Evolutionary conservation across 2,329 filamentous ascomycete genomes (phyloP).

Genomic region (Clarireedia hainanense): DNA sequence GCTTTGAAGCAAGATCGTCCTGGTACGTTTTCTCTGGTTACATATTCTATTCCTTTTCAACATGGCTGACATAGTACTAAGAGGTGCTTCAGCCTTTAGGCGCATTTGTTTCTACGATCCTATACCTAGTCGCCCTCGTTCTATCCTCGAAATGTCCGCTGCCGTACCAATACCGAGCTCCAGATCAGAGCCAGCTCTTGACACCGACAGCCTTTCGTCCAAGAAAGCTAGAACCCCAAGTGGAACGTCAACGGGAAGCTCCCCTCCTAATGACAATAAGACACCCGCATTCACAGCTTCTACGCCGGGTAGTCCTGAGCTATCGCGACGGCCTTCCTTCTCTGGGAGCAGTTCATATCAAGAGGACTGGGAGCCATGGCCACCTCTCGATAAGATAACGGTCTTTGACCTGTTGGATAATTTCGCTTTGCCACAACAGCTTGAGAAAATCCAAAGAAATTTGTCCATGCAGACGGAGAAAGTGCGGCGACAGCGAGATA

Average conservation of each 20-base stretch:
- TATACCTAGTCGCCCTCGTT: conserved; percentile 31
- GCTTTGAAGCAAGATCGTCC: background rate
- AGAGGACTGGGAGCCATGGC: conserved; percentile 79
- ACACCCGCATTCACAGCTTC: conserved; percentile 43
- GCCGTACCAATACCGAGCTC: conserved; percentile 31
- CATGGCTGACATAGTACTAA: conserved; percentile 36
- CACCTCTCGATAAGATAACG: conserved; percentile 80
- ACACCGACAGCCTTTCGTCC: conserved; percentile 17
- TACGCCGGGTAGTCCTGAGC: conserved; percentile 41
- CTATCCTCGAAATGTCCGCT: conserved; percentile 39
- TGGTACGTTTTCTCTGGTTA: background rate
- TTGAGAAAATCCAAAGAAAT: conserved; percentile 83
- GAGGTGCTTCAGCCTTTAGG: conserved; percentile 34
- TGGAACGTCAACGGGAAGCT: conserved; percentile 37
- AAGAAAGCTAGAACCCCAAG: conserved; percentile 17
- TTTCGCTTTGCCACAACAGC: conserved; percentile 77
- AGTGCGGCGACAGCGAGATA: conserved; percentile 75
- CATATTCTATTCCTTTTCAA: no score
- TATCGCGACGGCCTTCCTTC: conserved; percentile 74
- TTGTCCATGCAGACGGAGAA: conserved; percentile 78
- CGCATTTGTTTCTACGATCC: conserved; percentile 35
- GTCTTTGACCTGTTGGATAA: conserved; percentile 94
- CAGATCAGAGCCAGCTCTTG: conserved; percentile 16
- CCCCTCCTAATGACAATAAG: conserved; percentile 39
- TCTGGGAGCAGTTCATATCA: conserved; percentile 81